phyloP scores from a whole-genome alignment of 2,329 filamentous ascomycete genomes.

The Talaromyces verruculosus region DNA sequence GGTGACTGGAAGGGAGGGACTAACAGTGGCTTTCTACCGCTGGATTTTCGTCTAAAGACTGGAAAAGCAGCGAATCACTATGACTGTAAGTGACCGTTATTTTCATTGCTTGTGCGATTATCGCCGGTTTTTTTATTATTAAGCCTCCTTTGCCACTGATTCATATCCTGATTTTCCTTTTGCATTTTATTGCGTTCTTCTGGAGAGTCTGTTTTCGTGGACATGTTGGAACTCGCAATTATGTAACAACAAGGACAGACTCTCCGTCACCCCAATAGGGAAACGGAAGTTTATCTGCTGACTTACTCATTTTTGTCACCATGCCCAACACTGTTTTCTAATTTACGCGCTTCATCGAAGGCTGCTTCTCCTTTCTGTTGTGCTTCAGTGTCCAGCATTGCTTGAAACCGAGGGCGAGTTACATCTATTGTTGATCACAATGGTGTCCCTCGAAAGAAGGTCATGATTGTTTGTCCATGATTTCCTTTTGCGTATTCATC shows the following conservation, averaged over 20 bases:
- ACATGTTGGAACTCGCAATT: background rate
- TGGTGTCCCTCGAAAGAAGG: background rate
- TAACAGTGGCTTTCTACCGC: background rate
- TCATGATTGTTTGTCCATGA: background rate
- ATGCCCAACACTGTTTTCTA: background rate
- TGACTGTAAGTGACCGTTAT: conserved; percentile 22
- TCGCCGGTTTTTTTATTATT: background rate
- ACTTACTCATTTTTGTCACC: background rate
- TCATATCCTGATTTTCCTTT: background rate
- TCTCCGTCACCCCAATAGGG: background rate
- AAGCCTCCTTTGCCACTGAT: background rate
- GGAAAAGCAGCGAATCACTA: conserved; percentile 13
- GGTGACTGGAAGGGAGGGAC: conserved; percentile 11
- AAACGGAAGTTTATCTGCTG: no score
- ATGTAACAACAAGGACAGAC: background rate
- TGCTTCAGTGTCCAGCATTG: background rate
- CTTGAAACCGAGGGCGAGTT: background rate
- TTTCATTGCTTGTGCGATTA: background rate
- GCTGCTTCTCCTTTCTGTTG: background rate
- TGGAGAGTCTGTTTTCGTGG: background rate
- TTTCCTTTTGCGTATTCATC: background rate
- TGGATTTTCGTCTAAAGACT: background rate
- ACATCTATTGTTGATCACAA: background rate
- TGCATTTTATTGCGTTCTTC: background rate
- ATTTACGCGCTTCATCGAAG: background rate